Evolutionary conservation across 2,329 filamentous ascomycete species (phyloP).

Genomic region (Cryphonectria carpinicola): DNA sequence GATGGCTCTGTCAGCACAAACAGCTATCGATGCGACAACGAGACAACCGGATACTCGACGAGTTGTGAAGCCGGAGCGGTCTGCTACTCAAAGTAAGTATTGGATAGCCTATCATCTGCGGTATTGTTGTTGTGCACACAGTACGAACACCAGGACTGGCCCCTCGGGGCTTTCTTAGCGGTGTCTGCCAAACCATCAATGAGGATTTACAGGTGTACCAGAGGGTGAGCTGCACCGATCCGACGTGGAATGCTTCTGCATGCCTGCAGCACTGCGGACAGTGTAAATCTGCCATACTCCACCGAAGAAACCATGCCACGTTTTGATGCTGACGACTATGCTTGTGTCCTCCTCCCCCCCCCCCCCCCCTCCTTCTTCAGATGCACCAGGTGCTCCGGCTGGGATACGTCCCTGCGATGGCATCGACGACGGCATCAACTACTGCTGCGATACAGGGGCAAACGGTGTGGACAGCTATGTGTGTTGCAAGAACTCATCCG

Average conservation of each 20-base stretch:
- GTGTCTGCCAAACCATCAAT: background rate
- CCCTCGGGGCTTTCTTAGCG: background rate
- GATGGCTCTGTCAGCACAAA: conserved; percentile 9
- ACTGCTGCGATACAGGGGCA: background rate
- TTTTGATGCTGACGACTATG: background rate
- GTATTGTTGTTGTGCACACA: background rate
- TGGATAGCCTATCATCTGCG: background rate
- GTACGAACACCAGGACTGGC: background rate
- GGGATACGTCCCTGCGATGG: conserved; percentile 16
- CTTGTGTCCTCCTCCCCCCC: background rate
- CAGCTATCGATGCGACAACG: conserved; percentile 11
- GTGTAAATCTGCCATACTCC: conserved; percentile 1
- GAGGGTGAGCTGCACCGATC: conserved; percentile 10
- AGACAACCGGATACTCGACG: conserved; percentile 9
- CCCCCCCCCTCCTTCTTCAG: background rate
- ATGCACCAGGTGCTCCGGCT: background rate
- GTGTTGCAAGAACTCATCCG: conserved; percentile 11
- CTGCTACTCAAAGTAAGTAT: conserved; percentile 11
- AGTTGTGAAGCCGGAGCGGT: conserved; percentile 11
- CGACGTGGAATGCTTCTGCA: background rate
- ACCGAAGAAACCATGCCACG: background rate
- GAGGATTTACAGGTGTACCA: background rate
- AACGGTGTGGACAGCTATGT: background rate
- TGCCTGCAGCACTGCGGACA: background rate
- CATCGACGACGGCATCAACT: conserved; percentile 3